These are phyloP conservation scores for Pseudocercospora crystallina DNA, from an alignment of 2,329 filamentous ascomycete genomes.

Conservation along the genomic window DNA sequence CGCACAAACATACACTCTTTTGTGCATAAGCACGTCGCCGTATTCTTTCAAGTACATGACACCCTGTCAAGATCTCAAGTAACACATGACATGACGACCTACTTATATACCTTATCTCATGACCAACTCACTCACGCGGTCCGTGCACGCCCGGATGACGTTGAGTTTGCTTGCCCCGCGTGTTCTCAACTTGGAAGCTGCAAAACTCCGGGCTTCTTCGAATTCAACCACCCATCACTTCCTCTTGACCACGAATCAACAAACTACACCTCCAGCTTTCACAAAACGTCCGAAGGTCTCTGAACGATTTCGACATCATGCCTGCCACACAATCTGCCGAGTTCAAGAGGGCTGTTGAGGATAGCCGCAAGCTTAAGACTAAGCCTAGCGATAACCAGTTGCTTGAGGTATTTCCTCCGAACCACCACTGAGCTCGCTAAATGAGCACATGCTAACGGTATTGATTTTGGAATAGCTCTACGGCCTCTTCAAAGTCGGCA, in stretches of 20 bases:
- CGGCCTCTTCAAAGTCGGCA: slow-evolving; percentile 50
- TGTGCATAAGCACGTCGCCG: no score
- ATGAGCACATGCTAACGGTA: neutral
- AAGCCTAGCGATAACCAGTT: slow-evolving; percentile 66
- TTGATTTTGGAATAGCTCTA: slow-evolving; percentile 50
- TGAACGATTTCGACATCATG: no score
- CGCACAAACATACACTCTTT: no score
- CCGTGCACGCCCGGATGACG: neutral
- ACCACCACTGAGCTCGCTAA: neutral
- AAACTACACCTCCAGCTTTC: no score
- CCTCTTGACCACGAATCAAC: neutral
- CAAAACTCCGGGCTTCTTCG: slow-evolving; percentile 1
- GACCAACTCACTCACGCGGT: no score
- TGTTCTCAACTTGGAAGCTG: slow-evolving; percentile 3
- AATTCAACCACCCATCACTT: neutral
- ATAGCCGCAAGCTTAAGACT: slow-evolving; percentile 66
- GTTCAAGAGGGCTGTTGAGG: slow-evolving; percentile 74
- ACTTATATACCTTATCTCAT: no score
- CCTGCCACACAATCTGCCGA: slow-evolving; percentile 52
- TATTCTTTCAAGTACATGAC: no score
- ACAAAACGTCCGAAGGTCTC: no score
- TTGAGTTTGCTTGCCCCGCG: slow-evolving; percentile 1
- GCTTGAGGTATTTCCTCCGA: slow-evolving; percentile 50
- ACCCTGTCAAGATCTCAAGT: no score
- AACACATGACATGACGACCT: no score